phyloP scores from a whole-genome alignment of 2,329 filamentous ascomycete species.

The Aureobasidium zeae region DNA sequence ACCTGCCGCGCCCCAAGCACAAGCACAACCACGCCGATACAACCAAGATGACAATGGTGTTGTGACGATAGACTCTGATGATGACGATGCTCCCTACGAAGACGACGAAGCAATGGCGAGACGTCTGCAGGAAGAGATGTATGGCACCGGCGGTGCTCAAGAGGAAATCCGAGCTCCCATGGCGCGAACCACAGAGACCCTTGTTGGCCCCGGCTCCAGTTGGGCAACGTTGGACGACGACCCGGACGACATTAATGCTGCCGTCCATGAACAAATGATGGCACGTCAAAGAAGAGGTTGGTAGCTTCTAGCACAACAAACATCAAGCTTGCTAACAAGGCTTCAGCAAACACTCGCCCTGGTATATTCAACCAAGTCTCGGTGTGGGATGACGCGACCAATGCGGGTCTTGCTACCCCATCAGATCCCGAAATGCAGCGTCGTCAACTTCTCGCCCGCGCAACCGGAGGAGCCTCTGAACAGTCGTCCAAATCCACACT shows the following conservation, averaged over 20 bases:
- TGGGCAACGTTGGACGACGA: slow-evolving; percentile 35
- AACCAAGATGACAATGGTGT: slow-evolving; percentile 48
- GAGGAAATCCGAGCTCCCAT: slow-evolving; percentile 81
- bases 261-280: slow-evolving; percentile 55
- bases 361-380: slow-evolving; percentile 63
- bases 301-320: slow-evolving; percentile 25
- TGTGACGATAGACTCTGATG: slow-evolving; percentile 70
- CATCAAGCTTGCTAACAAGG: slow-evolving; percentile 29
- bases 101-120: slow-evolving; percentile 92
- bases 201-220: slow-evolving; percentile 59
- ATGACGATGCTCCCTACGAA: slow-evolving; percentile 54
- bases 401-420: slow-evolving; percentile 20
- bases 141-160: slow-evolving; percentile 46
- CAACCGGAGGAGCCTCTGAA: slow-evolving; percentile 58
- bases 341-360: slow-evolving; percentile 31
- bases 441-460: slow-evolving; percentile 46
- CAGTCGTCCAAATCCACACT: slow-evolving; percentile 61
- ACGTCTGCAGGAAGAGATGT: slow-evolving; percentile 84
- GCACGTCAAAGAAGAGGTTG: slow-evolving; percentile 34
- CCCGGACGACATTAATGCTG: slow-evolving; percentile 49
- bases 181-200: slow-evolving; percentile 79
- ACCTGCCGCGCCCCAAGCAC: slow-evolving; percentile 27
- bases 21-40: slow-evolving; percentile 29
- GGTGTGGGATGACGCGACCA: slow-evolving; percentile 48
- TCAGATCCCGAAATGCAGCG: slow-evolving; percentile 41